Evolutionary conservation across 768 basidiomycete genomes (phyloP).

Genomic region (Kwoniella pini): DNA sequence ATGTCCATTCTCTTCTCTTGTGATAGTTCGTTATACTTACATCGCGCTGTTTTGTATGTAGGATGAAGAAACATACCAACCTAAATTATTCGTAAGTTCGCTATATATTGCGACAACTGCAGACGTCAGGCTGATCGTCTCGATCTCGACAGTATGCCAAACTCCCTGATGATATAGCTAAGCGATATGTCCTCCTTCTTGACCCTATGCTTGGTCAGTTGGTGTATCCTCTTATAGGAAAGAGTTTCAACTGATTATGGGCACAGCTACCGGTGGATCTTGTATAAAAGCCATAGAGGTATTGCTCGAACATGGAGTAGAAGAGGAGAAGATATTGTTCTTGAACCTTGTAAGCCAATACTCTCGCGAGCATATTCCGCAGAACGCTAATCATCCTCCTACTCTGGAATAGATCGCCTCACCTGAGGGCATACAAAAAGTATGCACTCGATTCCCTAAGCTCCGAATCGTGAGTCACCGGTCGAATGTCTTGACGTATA

Average conservation of each 20-base stretch:
- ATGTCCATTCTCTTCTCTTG: neutral
- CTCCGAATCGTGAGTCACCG: constrained; percentile 69
- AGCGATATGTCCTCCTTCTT: constrained; percentile 86
- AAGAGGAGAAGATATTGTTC: constrained; percentile 92
- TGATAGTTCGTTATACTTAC: no score
- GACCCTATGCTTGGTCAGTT: constrained; percentile 93
- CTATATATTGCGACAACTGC: neutral
- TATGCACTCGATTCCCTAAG: constrained; percentile 72
- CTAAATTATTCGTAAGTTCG: constrained; percentile 72
- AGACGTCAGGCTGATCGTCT: constrained; percentile 3
- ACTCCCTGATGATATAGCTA: constrained; percentile 90
- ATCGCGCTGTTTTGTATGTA: constrained; percentile 46
- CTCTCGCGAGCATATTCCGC: no score
- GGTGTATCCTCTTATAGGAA: neutral
- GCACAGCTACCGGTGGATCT: constrained; percentile 85
- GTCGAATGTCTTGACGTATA: neutral
- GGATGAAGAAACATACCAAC: constrained; percentile 92
- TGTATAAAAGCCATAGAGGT: constrained; percentile 98
- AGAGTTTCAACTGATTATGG: neutral
- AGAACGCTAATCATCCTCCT: neutral
- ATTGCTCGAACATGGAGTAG: constrained; percentile 84
- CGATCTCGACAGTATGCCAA: constrained; percentile 56
- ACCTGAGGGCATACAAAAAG: constrained; percentile 81
- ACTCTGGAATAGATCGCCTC: constrained; percentile 67
- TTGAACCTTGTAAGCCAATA: constrained; percentile 84